A percentile compares a stretch with the other conserved stretches of the same genome.
Evolutionary conservation across 345 rosid genomes (phyloP).

Genomic region (Hevea brasiliensis): DNA sequence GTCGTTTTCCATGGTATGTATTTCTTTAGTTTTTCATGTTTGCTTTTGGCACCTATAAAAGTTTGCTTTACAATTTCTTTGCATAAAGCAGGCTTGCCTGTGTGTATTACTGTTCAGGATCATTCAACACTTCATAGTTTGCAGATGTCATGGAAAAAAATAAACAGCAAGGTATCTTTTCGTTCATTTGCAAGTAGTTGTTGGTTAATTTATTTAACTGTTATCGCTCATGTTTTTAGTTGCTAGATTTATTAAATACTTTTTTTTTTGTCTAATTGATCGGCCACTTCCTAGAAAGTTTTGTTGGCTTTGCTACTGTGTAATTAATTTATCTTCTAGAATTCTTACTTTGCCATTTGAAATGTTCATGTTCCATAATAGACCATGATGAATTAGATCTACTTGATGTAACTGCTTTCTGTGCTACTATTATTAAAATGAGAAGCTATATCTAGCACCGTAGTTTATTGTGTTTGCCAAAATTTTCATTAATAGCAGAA

Average conservation of each 20-base stretch:
- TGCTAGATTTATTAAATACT: not conserved
- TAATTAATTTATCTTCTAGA: not conserved
- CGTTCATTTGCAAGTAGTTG: not conserved
- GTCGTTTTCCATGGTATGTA: conserved; percentile 74
- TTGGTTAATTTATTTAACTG: not conserved
- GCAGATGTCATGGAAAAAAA: conserved; percentile 65
- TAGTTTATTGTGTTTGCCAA: not conserved
- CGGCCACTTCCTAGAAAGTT: not conserved
- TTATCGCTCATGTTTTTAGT: not conserved
- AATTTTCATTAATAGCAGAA: not conserved
- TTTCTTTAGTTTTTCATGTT: conserved; percentile 12
- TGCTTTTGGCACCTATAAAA: conserved; percentile 12
- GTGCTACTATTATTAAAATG: not conserved
- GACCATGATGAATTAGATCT: not conserved
- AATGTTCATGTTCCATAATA: not conserved
- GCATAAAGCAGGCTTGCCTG: conserved; percentile 19
- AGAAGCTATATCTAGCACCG: not conserved
- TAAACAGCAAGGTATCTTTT: conserved; percentile 65
- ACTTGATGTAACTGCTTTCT: not conserved
- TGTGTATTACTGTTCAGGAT: conserved; percentile 52
- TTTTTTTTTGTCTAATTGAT: not conserved
- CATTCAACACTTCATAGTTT: conserved; percentile 70
- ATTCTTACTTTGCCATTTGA: not conserved
- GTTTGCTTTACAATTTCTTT: conserved; percentile 1
- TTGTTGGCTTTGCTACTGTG: not conserved